These are phyloP conservation scores for Leishmania major DNA, from an alignment of 208 protist species.

Conservation along the genomic window DNA sequence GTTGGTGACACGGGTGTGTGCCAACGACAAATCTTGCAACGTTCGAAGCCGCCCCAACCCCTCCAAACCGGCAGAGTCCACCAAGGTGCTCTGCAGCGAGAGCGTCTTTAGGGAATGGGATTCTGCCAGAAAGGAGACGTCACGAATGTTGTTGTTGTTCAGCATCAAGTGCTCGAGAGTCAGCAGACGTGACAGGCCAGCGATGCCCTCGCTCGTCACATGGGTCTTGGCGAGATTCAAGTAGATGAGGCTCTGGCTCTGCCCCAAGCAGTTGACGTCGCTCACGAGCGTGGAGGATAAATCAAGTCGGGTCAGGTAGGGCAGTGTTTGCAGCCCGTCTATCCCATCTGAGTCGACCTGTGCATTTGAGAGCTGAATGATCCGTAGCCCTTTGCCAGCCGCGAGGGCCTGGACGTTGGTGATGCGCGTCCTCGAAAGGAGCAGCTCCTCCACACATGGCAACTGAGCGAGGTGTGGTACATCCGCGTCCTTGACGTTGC, in stretches of 20 bases:
- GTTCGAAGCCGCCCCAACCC: constrained; percentile 17
- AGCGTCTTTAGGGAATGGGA: constrained; percentile 21
- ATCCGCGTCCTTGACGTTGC: constrained; percentile 18
- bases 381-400: constrained; percentile 6
- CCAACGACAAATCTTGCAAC: constrained; percentile 29
- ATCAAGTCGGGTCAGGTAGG: constrained; percentile 26
- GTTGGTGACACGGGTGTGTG: constrained; percentile 27
- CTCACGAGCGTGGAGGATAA: constrained; percentile 30
- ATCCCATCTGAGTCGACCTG: constrained; percentile 20
- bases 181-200: background rate
- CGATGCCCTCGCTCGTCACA: constrained; percentile 24
- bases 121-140: constrained; percentile 19
- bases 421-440: constrained; percentile 26
- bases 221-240: constrained; percentile 30
- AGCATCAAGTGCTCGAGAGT: constrained; percentile 31
- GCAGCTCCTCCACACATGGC: constrained; percentile 18
- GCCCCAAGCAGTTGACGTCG: constrained; percentile 12
- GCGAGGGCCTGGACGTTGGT: constrained; percentile 17
- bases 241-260: constrained; percentile 18
- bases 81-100: constrained; percentile 25
- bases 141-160: constrained; percentile 16
- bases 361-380: constrained; percentile 30
- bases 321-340: constrained; percentile 20
- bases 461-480: constrained; percentile 23
- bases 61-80: constrained; percentile 14